phyloP scores from a whole-genome alignment of 352 stramenopile species.

The Phytophthora capsici region DNA sequence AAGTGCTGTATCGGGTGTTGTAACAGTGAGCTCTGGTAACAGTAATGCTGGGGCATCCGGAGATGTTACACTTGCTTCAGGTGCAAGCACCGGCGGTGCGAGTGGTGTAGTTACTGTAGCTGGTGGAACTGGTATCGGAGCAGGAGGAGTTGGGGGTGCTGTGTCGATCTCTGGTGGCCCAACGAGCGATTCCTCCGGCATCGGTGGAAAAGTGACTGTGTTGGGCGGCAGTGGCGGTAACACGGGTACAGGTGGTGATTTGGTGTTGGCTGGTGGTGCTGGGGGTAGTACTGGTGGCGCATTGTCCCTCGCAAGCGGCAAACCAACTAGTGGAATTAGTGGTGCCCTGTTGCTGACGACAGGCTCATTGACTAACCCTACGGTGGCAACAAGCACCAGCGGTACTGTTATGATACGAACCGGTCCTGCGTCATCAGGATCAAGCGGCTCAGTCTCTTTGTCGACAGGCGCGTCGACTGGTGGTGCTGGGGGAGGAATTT shows the following conservation, averaged over 20 bases:
- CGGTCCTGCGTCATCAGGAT: constrained; percentile 27
- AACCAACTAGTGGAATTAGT: constrained; percentile 19
- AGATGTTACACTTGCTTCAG: constrained; percentile 48
- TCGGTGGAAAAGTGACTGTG: constrained; percentile 23
- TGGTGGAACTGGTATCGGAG: constrained; percentile 38
- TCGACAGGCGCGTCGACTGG: constrained; percentile 28
- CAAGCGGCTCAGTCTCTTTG: constrained; percentile 32
- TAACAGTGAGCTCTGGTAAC: constrained; percentile 30
- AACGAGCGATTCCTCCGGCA: constrained; percentile 11
- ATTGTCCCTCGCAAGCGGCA: constrained; percentile 35
- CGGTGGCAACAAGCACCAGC: constrained; percentile 23
- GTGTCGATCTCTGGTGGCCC: constrained; percentile 36
- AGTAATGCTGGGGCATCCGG: constrained; percentile 41
- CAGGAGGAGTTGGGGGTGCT: constrained; percentile 35
- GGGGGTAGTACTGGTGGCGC: constrained; percentile 34
- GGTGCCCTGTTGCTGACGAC: constrained; percentile 30
- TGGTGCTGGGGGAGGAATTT: constrained; percentile 31
- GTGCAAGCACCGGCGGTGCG: constrained; percentile 28
- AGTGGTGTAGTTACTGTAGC: constrained; percentile 52
- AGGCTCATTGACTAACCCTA: constrained; percentile 10
- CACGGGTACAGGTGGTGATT: constrained; percentile 16
- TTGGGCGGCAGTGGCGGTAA: constrained; percentile 20
- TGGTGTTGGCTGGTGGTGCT: constrained; percentile 21
- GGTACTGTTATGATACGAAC: constrained; percentile 41
- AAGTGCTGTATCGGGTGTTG: constrained; percentile 34